Conservation (phyloP, 192 early-diverging fungal genomes). For the Pecoramyces ruminantium region DNA sequence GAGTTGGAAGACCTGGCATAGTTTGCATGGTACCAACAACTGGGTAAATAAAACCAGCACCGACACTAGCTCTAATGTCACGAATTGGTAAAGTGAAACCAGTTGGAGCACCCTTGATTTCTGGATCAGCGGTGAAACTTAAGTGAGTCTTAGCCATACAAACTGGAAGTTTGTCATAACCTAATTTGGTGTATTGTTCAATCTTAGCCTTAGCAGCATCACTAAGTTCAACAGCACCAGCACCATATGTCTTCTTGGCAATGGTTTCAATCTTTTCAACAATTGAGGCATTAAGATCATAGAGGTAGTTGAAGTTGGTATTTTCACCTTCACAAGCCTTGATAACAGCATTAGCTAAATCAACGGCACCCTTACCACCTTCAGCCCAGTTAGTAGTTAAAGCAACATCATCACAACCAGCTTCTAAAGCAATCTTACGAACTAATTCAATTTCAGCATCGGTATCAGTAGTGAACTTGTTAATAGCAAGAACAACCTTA, state of each 20-base stretch:
- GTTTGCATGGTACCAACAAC: constrained; percentile 92
- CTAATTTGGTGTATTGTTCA: constrained; percentile 66
- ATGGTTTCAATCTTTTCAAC: constrained; percentile 85
- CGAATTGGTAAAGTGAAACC: constrained; percentile 82
- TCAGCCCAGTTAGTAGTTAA: constrained; percentile 87
- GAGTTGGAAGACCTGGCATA: constrained; percentile 91
- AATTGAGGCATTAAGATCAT: constrained; percentile 62
- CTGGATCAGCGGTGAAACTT: constrained; percentile 80
- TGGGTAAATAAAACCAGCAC: constrained; percentile 95
- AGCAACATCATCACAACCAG: constrained; percentile 76
- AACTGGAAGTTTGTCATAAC: constrained; percentile 76
- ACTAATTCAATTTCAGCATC: constrained; percentile 68
- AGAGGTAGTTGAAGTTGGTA: constrained; percentile 66
- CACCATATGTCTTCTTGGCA: constrained; percentile 86
- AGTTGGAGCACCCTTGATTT: constrained; percentile 78
- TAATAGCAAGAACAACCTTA: constrained; percentile 81
- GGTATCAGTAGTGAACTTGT: constrained; percentile 77
- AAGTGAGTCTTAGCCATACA: constrained; percentile 99
- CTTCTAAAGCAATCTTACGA: constrained; percentile 43
- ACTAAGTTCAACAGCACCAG: constrained; percentile 71
- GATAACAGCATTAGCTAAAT: constrained; percentile 72
- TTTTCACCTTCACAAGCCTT: constrained; percentile 34
- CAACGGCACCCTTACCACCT: constrained; percentile 76
- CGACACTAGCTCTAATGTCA: constrained; percentile 85
- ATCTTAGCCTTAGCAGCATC: constrained; percentile 78